A percentile compares a stretch with the other conserved stretches of the same genome.
These are phyloP conservation scores for Solanum etuberosum DNA, from an alignment of 257 asterid genomes.

Conservation along the genomic window DNA sequence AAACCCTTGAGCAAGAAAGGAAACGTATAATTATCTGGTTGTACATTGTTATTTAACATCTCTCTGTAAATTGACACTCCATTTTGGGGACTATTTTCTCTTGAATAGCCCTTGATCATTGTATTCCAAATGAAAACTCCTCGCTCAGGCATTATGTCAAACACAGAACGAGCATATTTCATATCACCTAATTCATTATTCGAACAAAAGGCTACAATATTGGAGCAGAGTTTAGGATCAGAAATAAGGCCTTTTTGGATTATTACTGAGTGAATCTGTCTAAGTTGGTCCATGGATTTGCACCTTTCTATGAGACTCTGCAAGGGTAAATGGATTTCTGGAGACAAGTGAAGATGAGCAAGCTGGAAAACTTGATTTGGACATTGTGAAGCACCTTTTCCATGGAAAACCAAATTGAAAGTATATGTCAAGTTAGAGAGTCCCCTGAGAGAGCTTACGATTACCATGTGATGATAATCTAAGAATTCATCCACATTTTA, in stretches of 20 bases:
- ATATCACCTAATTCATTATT: neutral
- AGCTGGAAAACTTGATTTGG: neutral
- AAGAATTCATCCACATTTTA: neutral
- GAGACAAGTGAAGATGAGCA: neutral
- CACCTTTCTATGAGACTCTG: neutral
- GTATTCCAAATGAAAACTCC: slow-evolving; percentile 16
- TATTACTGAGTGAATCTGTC: slow-evolving; percentile 4
- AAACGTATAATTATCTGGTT: slow-evolving; percentile 17
- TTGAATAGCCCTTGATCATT: slow-evolving; percentile 20
- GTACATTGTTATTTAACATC: slow-evolving; percentile 10
- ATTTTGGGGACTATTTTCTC: neutral
- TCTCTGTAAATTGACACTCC: slow-evolving; percentile 7
- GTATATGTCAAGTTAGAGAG: neutral
- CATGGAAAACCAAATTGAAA: neutral
- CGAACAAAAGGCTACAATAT: slow-evolving; percentile 6
- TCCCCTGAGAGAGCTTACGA: neutral
- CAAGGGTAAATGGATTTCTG: neutral
- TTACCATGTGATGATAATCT: neutral
- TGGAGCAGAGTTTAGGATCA: neutral
- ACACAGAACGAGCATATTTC: slow-evolving; percentile 11
- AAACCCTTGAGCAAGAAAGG: slow-evolving; percentile 26
- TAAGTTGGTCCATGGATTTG: slow-evolving; percentile 12
- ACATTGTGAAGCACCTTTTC: neutral
- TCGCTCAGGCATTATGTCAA: slow-evolving; percentile 19
- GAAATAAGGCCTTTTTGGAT: neutral